These are phyloP conservation scores for Debaryomyces prosopidis DNA, from an alignment of 805 yeast genomes.

Conservation along the genomic window DNA sequence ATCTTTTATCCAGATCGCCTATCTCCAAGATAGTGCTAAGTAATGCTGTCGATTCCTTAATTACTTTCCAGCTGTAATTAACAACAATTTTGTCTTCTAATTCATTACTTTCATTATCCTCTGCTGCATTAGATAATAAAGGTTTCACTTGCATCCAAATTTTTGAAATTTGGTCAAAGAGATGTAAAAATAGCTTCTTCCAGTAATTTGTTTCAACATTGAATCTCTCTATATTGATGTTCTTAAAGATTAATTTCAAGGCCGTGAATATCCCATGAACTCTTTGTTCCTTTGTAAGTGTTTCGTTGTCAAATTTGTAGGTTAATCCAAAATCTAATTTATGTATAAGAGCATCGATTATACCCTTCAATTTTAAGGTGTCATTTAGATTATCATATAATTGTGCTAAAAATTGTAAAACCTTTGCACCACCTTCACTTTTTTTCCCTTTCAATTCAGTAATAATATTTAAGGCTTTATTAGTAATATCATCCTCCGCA, in stretches of 20 bases:
- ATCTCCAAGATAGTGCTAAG: constrained; percentile 45
- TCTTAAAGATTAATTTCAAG: constrained; percentile 40
- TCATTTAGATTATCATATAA: constrained; percentile 25
- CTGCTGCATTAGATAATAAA: constrained; percentile 62
- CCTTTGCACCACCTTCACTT: constrained; percentile 79
- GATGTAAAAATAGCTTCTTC: constrained; percentile 7
- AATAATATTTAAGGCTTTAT: constrained; percentile 26
- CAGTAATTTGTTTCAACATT: background rate
- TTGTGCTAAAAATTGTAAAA: constrained; percentile 52
- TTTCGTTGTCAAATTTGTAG: constrained; percentile 2
- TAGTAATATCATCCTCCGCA: constrained; percentile 13
- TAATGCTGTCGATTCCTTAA: constrained; percentile 70
- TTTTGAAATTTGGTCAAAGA: constrained; percentile 17
- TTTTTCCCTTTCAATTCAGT: constrained; percentile 53
- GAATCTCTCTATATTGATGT: background rate
- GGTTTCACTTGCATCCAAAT: constrained; percentile 49
- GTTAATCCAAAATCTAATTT: constrained; percentile 33
- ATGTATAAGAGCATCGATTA: constrained; percentile 29
- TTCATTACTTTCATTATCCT: constrained; percentile 37
- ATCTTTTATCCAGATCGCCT: constrained; percentile 1
- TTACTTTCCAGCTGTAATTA: constrained; percentile 79
- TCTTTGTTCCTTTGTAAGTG: constrained; percentile 29
- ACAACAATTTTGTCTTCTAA: constrained; percentile 48
- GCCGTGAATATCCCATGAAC: constrained; percentile 74
- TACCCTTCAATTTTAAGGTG: constrained; percentile 16